Evolutionary conservation across 768 basidiomycete species (phyloP).

Genomic region (Pseudohyphozyma bogoriensis): DNA sequence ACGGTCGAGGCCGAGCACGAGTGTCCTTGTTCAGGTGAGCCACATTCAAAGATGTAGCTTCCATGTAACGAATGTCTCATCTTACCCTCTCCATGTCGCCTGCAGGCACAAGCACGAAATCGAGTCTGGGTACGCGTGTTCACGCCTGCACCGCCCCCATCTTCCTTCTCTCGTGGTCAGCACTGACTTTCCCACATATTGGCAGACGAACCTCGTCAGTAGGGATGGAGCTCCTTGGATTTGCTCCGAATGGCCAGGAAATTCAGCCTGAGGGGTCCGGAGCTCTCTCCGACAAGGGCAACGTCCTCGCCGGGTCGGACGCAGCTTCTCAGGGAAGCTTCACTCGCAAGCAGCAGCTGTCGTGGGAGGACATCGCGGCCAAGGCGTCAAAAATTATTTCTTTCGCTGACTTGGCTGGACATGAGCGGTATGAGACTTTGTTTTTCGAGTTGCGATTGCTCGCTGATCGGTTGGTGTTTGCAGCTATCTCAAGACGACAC

Average conservation of each 20-base stretch:
- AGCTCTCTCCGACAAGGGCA: slow-evolving; percentile 20
- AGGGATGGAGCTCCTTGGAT: slow-evolving; percentile 73
- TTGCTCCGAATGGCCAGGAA: slow-evolving; percentile 8
- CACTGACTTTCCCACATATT: too few relatives aligned
- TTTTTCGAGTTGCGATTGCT: background rate
- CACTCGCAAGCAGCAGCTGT: slow-evolving; percentile 58
- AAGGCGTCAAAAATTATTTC: slow-evolving; percentile 85
- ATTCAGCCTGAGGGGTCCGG: slow-evolving; percentile 23
- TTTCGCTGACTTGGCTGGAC: slow-evolving; percentile 93
- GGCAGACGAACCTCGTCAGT: slow-evolving; percentile 81
- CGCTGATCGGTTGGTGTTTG: background rate
- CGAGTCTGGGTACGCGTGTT: slow-evolving; percentile 54
- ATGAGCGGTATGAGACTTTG: slow-evolving; percentile 66
- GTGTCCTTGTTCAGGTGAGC: slow-evolving; percentile 81
- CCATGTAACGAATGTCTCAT: too few relatives aligned
- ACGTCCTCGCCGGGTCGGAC: too few relatives aligned
- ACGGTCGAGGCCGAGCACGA: slow-evolving; percentile 42
- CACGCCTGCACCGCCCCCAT: too few relatives aligned
- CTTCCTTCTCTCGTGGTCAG: too few relatives aligned
- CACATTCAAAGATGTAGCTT: too few relatives aligned
- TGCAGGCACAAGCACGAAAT: slow-evolving; percentile 98
- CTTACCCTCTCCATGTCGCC: too few relatives aligned
- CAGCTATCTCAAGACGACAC: slow-evolving; percentile 55
- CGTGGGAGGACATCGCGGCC: slow-evolving; percentile 89
- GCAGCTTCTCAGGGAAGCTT: background rate